Evolutionary conservation across 2,329 filamentous ascomycete species (phyloP).

Genomic region (Alternaria gaisen): DNA sequence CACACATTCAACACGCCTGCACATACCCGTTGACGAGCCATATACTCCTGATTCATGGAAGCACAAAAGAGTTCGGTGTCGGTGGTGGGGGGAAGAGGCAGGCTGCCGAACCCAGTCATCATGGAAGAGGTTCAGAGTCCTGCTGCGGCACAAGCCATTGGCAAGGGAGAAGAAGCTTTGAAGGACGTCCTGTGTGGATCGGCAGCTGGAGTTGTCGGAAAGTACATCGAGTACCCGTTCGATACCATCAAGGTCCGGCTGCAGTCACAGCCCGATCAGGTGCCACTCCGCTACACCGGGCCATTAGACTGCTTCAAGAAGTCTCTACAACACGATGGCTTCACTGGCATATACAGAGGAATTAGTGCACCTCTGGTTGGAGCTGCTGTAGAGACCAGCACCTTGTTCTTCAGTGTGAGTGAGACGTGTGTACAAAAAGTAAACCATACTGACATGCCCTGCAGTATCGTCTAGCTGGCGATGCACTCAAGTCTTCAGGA

Average conservation of each 20-base stretch:
- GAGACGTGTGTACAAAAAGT: background rate
- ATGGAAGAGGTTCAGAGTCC: slow-evolving; percentile 29
- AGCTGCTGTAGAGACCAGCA: slow-evolving; percentile 90
- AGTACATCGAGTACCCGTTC: slow-evolving; percentile 98
- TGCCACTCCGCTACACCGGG: slow-evolving; percentile 82
- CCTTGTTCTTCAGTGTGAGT: slow-evolving; percentile 82
- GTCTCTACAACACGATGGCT: slow-evolving; percentile 80
- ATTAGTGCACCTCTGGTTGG: slow-evolving; percentile 91
- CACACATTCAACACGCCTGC: slow-evolving; percentile 15
- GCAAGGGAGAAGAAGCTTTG: slow-evolving; percentile 71
- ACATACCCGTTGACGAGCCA: slow-evolving; percentile 13
- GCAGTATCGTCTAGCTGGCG: slow-evolving; percentile 60
- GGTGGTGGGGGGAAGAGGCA: slow-evolving; percentile 44
- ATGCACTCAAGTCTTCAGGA: slow-evolving; percentile 68
- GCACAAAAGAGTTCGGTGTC: slow-evolving; percentile 39
- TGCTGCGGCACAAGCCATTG: slow-evolving; percentile 23
- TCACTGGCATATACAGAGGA: slow-evolving; percentile 85
- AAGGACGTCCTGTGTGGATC: slow-evolving; percentile 93
- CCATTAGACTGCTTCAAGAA: slow-evolving; percentile 94
- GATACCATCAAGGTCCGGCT: slow-evolving; percentile 98
- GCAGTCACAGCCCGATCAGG: slow-evolving; percentile 89
- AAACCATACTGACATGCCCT: slow-evolving; percentile 27
- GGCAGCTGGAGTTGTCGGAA: slow-evolving; percentile 87
- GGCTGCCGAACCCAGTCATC: slow-evolving; percentile 28
- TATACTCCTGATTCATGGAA: slow-evolving; percentile 36